Percentiles rank a stretch among this genome's conserved stretches.
These are phyloP conservation scores for Curvularia eragrostidis DNA, from an alignment of 2,329 filamentous ascomycete genomes.

Conservation along the genomic window DNA sequence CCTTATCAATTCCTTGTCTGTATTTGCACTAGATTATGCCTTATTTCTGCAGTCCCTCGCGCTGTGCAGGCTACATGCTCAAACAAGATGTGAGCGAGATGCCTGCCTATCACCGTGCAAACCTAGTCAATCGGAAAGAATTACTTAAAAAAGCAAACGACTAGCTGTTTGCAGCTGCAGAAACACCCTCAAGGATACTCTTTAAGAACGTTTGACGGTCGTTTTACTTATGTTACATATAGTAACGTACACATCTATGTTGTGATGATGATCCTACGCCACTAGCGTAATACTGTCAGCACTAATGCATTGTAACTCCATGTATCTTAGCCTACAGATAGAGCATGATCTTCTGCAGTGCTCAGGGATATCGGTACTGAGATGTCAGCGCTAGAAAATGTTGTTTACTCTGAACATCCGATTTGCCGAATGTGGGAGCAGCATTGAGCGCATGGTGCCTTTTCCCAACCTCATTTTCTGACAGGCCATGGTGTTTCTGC, in stretches of 20 bases:
- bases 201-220: too few relatives aligned
- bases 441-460: slow-evolving; percentile 5
- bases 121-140: too few relatives aligned
- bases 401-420: slow-evolving; percentile 2
- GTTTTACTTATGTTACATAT: too few relatives aligned
- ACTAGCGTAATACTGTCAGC: too few relatives aligned
- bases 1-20: slow-evolving; percentile 1
- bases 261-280: too few relatives aligned
- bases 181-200: too few relatives aligned
- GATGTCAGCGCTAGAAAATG: slow-evolving; percentile 2
- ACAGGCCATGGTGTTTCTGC: not conserved
- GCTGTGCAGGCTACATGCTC: slow-evolving; percentile 3
- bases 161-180: too few relatives aligned
- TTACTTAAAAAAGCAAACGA: too few relatives aligned
- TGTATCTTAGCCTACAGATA: too few relatives aligned
- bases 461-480: slow-evolving; percentile 1
- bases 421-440: slow-evolving; percentile 1
- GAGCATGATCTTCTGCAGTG: slow-evolving; percentile 1
- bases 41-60: not conserved
- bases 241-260: too few relatives aligned
- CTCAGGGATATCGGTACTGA: not conserved
- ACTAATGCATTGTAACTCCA: slow-evolving; percentile 1
- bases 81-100: too few relatives aligned
- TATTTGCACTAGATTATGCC: not conserved
- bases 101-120: too few relatives aligned